Evolutionary conservation across 164 flowering plant species (phyloP).

Genomic region (Litsea cubeba): DNA sequence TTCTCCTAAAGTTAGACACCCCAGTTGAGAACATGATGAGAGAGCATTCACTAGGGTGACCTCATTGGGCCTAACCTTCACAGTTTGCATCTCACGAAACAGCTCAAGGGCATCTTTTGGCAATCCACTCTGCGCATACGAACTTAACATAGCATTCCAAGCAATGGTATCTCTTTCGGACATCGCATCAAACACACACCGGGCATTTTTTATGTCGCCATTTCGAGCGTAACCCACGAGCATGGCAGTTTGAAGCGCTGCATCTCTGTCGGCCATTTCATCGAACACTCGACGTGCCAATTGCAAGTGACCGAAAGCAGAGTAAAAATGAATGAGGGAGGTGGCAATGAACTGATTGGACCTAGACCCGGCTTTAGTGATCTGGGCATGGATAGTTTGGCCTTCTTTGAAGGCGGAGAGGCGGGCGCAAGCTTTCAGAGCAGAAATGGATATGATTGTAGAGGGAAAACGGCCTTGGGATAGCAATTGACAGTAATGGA

Average conservation of each 20-base stretch:
- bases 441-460: not conserved
- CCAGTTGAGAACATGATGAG: constrained; percentile 15
- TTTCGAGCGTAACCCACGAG: constrained; percentile 5
- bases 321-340: constrained; percentile 11
- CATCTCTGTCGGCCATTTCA: constrained; percentile 12
- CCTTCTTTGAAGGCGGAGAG: constrained; percentile 7
- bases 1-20: constrained; percentile 13
- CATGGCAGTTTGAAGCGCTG: constrained; percentile 8
- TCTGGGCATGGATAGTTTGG: constrained; percentile 14
- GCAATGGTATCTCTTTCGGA: constrained; percentile 8
- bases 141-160: constrained; percentile 21
- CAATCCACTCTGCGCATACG: constrained; percentile 9
- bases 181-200: constrained; percentile 10
- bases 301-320: constrained; percentile 1
- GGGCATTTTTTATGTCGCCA: constrained; percentile 6
- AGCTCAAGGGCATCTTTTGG: constrained; percentile 10
- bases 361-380: constrained; percentile 2
- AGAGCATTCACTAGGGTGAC: constrained; percentile 13
- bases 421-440: constrained; percentile 8
- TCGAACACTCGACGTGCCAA: constrained; percentile 9
- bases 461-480: constrained; percentile 5
- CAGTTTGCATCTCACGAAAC: constrained; percentile 13
- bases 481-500: constrained; percentile 3
- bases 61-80: constrained; percentile 5
- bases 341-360: constrained; percentile 5